These are phyloP conservation scores for Capsicum pubescens DNA, from an alignment of 257 asterid genomes.

Conservation along the genomic window DNA sequence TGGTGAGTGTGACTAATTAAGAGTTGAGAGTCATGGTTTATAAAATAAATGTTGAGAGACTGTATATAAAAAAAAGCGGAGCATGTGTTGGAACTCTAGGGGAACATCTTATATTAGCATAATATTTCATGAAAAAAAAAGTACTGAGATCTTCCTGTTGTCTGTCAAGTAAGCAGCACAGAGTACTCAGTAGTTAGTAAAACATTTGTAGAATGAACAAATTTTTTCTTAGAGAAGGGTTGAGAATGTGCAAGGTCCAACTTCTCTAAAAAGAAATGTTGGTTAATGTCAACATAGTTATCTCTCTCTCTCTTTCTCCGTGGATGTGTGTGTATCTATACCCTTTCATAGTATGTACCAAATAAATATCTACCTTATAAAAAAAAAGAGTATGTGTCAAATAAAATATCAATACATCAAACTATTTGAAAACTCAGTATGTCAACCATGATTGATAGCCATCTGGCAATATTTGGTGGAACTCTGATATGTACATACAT, in stretches of 20 bases:
- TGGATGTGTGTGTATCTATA: neutral
- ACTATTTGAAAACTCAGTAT: conserved; percentile 8
- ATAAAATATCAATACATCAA: neutral
- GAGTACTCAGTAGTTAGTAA: neutral
- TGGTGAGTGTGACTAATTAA: neutral
- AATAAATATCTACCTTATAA: too few species aligned
- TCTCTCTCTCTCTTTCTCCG: neutral
- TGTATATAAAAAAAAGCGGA: too few species aligned
- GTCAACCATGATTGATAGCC: neutral
- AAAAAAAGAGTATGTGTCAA: neutral
- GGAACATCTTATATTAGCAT: neutral
- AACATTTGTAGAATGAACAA: neutral
- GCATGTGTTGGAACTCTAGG: neutral
- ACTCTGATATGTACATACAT: neutral
- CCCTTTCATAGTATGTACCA: neutral
- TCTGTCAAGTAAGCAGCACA: neutral
- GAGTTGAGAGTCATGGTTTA: neutral
- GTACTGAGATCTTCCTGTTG: neutral
- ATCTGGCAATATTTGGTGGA: conserved; percentile 25
- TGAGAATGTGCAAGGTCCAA: neutral
- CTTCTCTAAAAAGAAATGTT: conserved; percentile 4
- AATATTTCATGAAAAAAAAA: neutral
- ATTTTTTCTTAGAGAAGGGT: neutral
- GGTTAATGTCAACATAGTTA: conserved; percentile 1
- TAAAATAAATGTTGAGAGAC: too few species aligned